phyloP scores from a whole-genome alignment of 352 stramenopile species.

The Pythium monospermum region DNA sequence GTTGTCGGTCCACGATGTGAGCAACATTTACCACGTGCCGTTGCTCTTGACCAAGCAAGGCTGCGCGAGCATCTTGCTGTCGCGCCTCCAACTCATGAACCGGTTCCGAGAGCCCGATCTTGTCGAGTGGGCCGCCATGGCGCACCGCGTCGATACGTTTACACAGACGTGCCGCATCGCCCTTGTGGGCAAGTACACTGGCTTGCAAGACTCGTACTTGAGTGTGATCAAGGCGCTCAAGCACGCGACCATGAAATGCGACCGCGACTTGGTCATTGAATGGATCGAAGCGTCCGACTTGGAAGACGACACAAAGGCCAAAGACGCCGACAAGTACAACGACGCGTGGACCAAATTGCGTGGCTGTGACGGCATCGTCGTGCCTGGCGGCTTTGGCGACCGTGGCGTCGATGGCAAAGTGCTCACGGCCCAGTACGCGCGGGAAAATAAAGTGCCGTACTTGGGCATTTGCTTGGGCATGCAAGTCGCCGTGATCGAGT shows the following conservation, averaged over 20 bases:
- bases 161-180: conserved; percentile 93
- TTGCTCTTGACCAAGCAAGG: conserved; percentile 96
- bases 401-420: conserved; percentile 98
- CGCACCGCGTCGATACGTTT: conserved; percentile 91
- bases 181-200: conserved; percentile 99
- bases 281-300: conserved; percentile 98
- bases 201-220: conserved; percentile 98
- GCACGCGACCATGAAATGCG: conserved; percentile 94
- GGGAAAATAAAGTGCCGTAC: conserved; percentile 95
- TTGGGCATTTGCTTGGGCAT: conserved; percentile 98
- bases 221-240: conserved; percentile 96
- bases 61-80: conserved; percentile 91
- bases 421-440: conserved; percentile 92
- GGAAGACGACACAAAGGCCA: conserved; percentile 78
- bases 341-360: conserved; percentile 93
- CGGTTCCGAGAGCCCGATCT: conserved; percentile 79
- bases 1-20: conserved; percentile 98
- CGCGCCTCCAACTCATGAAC: conserved; percentile 89
- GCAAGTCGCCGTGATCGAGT: conserved; percentile 95
- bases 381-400: conserved; percentile 98
- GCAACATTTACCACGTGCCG: conserved; percentile 99
- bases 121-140: conserved; percentile 87
- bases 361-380: conserved; percentile 92
- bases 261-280: conserved; percentile 92
- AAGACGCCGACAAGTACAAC: conserved; percentile 65